Evolutionary conservation across 805 yeast species (phyloP).

Genomic region (Yarrowia sp.): DNA sequence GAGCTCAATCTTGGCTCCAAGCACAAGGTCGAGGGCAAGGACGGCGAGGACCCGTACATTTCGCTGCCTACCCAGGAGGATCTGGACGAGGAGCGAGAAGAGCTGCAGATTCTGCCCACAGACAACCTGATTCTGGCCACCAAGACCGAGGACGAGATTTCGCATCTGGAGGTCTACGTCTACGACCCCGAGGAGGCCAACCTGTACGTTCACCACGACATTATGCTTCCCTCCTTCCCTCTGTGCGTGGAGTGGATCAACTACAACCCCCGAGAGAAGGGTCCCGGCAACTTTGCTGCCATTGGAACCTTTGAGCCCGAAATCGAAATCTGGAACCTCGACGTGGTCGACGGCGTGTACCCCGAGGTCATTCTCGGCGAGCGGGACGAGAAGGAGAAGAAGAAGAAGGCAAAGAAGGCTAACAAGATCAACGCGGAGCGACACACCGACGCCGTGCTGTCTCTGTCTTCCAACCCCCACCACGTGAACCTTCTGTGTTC

Average conservation of each 20-base stretch:
- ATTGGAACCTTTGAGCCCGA: conserved; percentile 97
- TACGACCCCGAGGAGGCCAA: conserved; percentile 78
- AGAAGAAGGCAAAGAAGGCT: conserved; percentile 62
- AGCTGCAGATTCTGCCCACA: conserved; percentile 83
- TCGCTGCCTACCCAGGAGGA: conserved; percentile 68
- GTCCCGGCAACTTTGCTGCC: conserved; percentile 90
- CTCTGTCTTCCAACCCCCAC: conserved; percentile 78
- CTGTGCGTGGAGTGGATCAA: conserved; percentile 95
- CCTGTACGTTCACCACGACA: conserved; percentile 92
- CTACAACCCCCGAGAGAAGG: conserved; percentile 57
- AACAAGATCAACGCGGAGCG: conserved; percentile 65
- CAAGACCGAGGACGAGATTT: conserved; percentile 94
- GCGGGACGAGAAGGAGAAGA: conserved; percentile 58
- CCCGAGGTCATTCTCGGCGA: conserved; percentile 94
- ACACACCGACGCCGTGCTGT: conserved; percentile 93
- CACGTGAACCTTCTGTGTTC: conserved; percentile 90
- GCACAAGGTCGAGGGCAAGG: conserved; percentile 53
- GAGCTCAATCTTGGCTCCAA: conserved; percentile 54
- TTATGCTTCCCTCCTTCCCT: conserved; percentile 97
- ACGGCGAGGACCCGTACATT: conserved; percentile 65
- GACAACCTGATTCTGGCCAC: conserved; percentile 91
- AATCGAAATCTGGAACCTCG: conserved; percentile 96
- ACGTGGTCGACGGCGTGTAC: conserved; percentile 88
- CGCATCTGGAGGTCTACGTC: conserved; percentile 89
- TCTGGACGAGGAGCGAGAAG: conserved; percentile 76